phyloP scores from a whole-genome alignment of 2,329 filamentous ascomycete genomes.

The Paramyrothecium roridum region DNA sequence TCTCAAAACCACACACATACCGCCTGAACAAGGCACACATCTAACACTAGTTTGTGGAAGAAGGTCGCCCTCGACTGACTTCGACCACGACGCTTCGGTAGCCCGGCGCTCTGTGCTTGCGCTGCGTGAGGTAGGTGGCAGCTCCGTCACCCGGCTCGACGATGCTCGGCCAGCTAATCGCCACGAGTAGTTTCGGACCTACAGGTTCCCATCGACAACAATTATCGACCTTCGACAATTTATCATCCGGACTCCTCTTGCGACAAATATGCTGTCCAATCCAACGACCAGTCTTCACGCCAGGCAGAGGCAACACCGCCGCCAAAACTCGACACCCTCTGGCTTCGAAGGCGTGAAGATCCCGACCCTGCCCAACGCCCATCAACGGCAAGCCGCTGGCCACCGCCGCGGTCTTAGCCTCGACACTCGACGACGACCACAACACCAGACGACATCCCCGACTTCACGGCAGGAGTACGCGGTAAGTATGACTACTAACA shows the following conservation, averaged over 20 bases:
- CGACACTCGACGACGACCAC: constrained; percentile 66
- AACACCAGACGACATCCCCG: constrained; percentile 35
- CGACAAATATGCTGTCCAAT: constrained; percentile 77
- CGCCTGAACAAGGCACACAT: constrained; percentile 30
- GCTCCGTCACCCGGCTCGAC: background rate
- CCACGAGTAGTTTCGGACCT: constrained; percentile 36
- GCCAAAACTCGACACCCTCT: constrained; percentile 83
- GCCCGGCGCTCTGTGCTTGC: constrained; percentile 80
- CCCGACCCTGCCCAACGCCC: constrained; percentile 57
- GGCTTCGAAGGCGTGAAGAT: constrained; percentile 74
- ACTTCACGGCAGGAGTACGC: constrained; percentile 27
- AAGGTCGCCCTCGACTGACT: constrained; percentile 47
- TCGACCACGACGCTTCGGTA: constrained; percentile 38
- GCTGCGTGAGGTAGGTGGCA: constrained; percentile 70
- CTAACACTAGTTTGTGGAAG: constrained; percentile 12
- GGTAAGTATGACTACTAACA: constrained; percentile 55
- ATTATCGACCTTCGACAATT: constrained; percentile 48
- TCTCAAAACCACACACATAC: constrained; percentile 11
- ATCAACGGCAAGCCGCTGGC: constrained; percentile 39
- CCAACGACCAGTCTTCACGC: constrained; percentile 68
- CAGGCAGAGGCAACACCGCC: constrained; percentile 59
- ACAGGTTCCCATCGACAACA: constrained; percentile 48
- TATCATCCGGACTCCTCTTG: constrained; percentile 65
- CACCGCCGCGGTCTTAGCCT: constrained; percentile 85
- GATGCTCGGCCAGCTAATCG: background rate